Evolutionary conservation across 257 asterid species (phyloP).

Genomic region (Lycium barbarum): DNA sequence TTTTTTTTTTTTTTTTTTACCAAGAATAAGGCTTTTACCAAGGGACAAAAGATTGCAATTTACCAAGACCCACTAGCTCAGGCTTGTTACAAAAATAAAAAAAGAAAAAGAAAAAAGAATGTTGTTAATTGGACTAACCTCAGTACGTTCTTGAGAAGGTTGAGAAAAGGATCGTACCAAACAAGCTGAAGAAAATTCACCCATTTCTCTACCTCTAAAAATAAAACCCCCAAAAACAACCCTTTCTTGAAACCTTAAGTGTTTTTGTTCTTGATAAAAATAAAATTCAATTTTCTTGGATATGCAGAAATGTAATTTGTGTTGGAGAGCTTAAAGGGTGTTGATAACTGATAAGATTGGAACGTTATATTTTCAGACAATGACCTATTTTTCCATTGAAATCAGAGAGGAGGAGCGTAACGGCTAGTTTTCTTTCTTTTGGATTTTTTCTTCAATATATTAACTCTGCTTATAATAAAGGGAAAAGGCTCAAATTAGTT

Average conservation of each 20-base stretch:
- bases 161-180: slow-evolving; percentile 65
- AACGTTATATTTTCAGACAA: slow-evolving; percentile 8
- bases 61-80: background rate
- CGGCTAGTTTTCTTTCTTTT: slow-evolving; percentile 41
- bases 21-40: too few species aligned
- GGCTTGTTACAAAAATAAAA: background rate
- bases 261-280: background rate
- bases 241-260: slow-evolving; percentile 25
- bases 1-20: too few species aligned
- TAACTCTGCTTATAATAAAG: background rate
- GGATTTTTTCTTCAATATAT: background rate
- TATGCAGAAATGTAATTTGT: background rate
- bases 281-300: background rate
- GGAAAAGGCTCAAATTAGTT: too few species aligned
- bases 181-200: slow-evolving; percentile 62
- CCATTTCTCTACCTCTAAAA: slow-evolving; percentile 46
- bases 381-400: background rate
- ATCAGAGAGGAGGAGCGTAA: slow-evolving; percentile 1
- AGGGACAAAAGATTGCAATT: background rate
- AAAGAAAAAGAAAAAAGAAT: background rate
- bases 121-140: slow-evolving; percentile 44
- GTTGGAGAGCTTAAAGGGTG: background rate
- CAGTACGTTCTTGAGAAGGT: slow-evolving; percentile 56
- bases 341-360: slow-evolving; percentile 18
- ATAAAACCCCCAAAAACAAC: background rate